phyloP scores from a whole-genome alignment of 345 rosid genomes.

The Lumnitzera littorea region DNA sequence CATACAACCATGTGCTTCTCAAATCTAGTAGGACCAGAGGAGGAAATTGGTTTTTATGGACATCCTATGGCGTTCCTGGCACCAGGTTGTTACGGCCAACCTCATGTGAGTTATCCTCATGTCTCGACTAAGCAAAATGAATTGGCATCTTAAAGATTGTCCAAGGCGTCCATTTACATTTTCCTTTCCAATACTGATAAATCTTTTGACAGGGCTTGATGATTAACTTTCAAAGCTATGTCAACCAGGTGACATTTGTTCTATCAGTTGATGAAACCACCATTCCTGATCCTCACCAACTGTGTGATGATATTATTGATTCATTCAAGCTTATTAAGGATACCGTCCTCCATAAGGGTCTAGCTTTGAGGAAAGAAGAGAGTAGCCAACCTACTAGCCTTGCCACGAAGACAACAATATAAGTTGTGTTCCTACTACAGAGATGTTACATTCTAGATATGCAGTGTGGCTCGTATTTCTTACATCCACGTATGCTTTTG shows the following conservation, averaged over 20 bases:
- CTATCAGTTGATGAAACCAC: slow-evolving; percentile 29
- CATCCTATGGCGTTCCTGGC: slow-evolving; percentile 23
- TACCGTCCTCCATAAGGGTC: slow-evolving; percentile 3
- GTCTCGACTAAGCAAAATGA: too few relatives aligned
- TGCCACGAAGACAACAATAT: too few relatives aligned
- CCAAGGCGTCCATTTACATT: too few relatives aligned
- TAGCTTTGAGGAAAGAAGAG: not conserved
- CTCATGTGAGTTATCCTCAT: slow-evolving; percentile 9
- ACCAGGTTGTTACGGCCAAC: slow-evolving; percentile 24
- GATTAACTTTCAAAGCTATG: slow-evolving; percentile 35
- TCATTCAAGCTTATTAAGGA: slow-evolving; percentile 22
- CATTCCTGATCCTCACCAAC: slow-evolving; percentile 30
- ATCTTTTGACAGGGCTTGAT: slow-evolving; percentile 25
- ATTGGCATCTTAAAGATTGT: too few relatives aligned
- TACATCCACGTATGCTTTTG: too few relatives aligned
- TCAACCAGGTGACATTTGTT: slow-evolving; percentile 26
- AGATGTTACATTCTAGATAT: too few relatives aligned
- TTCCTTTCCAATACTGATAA: not conserved
- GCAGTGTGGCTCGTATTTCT: too few relatives aligned
- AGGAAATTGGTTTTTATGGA: slow-evolving; percentile 24
- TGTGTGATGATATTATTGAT: slow-evolving; percentile 24
- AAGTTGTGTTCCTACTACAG: too few relatives aligned
- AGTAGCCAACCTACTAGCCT: too few relatives aligned
- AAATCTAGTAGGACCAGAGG: slow-evolving; percentile 22
- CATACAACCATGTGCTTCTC: slow-evolving; percentile 30